Evolutionary conservation across 306 rosid species (phyloP).

Genomic region (Vigna hirtella): DNA sequence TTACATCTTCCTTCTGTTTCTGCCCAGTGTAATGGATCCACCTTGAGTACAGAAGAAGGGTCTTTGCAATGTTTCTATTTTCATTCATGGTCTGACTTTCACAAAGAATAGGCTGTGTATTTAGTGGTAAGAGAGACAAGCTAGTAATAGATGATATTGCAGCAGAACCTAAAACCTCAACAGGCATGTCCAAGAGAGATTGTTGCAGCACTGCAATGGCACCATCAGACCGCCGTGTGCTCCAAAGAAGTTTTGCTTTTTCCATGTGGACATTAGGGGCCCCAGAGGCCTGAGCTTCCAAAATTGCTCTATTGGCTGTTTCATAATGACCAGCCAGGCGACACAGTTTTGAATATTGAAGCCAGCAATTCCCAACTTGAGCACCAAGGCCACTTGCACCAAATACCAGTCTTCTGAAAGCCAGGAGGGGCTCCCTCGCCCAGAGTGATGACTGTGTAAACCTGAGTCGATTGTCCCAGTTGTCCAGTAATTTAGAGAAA

Average conservation of each 20-base stretch:
- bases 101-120: constrained; percentile 59
- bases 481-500: constrained; percentile 74
- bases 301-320: constrained; percentile 92
- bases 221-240: constrained; percentile 91
- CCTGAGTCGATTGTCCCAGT: constrained; percentile 91
- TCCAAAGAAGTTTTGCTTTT: constrained; percentile 93
- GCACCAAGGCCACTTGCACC: constrained; percentile 78
- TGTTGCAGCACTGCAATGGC: constrained; percentile 95
- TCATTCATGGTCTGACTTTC: constrained; percentile 79
- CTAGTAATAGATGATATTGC: constrained; percentile 89
- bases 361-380: constrained; percentile 97
- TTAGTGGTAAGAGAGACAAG: constrained; percentile 80
- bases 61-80: constrained; percentile 77
- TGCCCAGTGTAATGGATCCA: constrained; percentile 99
- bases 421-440: constrained; percentile 96
- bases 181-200: constrained; percentile 83
- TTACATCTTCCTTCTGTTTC: constrained; percentile 96
- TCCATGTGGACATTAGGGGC: constrained; percentile 92
- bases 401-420: constrained; percentile 86
- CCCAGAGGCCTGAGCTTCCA: constrained; percentile 91
- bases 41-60: constrained; percentile 93
- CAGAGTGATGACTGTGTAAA: constrained; percentile 91
- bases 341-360: constrained; percentile 94
- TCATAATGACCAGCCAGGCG: constrained; percentile 97
- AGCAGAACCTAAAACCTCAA: constrained; percentile 77